Conservation (phyloP, 148 eudicot species). For the Suaeda aralocaspica region DNA sequence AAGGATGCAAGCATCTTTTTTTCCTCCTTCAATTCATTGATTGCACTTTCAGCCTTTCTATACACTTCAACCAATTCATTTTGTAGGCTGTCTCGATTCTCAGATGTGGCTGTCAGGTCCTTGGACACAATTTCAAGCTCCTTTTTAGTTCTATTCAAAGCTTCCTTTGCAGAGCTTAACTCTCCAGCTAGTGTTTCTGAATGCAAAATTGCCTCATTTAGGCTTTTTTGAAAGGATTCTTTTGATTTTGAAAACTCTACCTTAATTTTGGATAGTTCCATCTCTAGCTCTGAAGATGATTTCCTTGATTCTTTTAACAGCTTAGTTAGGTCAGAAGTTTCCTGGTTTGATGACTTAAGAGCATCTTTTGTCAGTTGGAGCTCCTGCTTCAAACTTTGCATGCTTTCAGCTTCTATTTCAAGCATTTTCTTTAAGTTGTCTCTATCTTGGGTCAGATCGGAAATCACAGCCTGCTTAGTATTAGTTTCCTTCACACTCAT, state of each 20-base stretch:
- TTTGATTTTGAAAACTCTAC: slow-evolving; percentile 44
- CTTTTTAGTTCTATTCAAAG: slow-evolving; percentile 34
- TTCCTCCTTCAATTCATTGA: slow-evolving; percentile 49
- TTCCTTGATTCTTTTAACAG: slow-evolving; percentile 38
- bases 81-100: slow-evolving; percentile 39
- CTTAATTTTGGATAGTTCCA: slow-evolving; percentile 36
- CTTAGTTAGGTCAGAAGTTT: slow-evolving; percentile 42
- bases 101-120: slow-evolving; percentile 37
- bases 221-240: slow-evolving; percentile 32
- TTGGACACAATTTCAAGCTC: slow-evolving; percentile 35
- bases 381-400: slow-evolving; percentile 45
- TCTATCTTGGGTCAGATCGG: slow-evolving; percentile 54
- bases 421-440: slow-evolving; percentile 45
- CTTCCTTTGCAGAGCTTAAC: slow-evolving; percentile 45
- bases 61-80: slow-evolving; percentile 58
- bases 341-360: slow-evolving; percentile 47
- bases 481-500: slow-evolving; percentile 29
- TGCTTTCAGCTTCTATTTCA: slow-evolving; percentile 36
- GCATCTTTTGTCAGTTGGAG: slow-evolving; percentile 41
- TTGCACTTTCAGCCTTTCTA: slow-evolving; percentile 45
- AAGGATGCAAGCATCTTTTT: slow-evolving; percentile 39
- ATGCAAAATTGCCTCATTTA: slow-evolving; percentile 43
- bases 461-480: slow-evolving; percentile 37
- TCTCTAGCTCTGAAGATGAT: slow-evolving; percentile 50
- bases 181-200: slow-evolving; percentile 40